Base-by-base conservation (phyloP, 2,329 filamentous ascomycete genomes). In the Alternaria consortialis region DNA sequence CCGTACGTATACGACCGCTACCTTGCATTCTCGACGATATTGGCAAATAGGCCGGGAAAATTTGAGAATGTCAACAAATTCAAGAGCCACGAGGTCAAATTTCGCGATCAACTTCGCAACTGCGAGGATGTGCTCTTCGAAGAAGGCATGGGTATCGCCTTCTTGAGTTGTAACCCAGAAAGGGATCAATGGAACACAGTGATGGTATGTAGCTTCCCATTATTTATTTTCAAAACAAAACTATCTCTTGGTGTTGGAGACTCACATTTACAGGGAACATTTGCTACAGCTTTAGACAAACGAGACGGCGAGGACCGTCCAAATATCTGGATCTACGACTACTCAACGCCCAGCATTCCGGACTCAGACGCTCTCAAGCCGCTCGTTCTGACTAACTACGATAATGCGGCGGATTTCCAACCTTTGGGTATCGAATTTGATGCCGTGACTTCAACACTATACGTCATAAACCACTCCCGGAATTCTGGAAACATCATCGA, bases 111-210 rank as follows among this genome's bases (percentile, higher is more conserved):
- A 5, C 47, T 83, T 9, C 70, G 77, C 5, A 83, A 83, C 58
- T 83, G 81, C 60, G 81, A 83, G 57, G 81, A 83, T 74, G 71
- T 79, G 31, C 58, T 80, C 6, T 31, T 82, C n/a, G 74, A 78
- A 37, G 74, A 79, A 32, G 62, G 69, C 1, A 64, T 70, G 27
- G 77, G 77, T 3, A 68, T 78, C n/a, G 80, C 79, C 7, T 68
- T 83, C 6, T 56, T 83, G 53, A 80, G 79, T 59, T 83, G 81
- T 64, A 80, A 83, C 59, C 71, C 77, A 0, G 79, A 77, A 13
- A 62, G 81, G 25, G 80, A 82, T 64, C 64, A 68, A 5, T 83
- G 80, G 80, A 82, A 83, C 53, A 81, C 80, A 0, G 80, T 83
- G 11, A 81, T 82, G 80, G 80, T 81, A 56, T 58, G 74, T 59